Conservation (phyloP, 2,329 filamentous ascomycete genomes). For the Mariannaea sp. region DNA sequence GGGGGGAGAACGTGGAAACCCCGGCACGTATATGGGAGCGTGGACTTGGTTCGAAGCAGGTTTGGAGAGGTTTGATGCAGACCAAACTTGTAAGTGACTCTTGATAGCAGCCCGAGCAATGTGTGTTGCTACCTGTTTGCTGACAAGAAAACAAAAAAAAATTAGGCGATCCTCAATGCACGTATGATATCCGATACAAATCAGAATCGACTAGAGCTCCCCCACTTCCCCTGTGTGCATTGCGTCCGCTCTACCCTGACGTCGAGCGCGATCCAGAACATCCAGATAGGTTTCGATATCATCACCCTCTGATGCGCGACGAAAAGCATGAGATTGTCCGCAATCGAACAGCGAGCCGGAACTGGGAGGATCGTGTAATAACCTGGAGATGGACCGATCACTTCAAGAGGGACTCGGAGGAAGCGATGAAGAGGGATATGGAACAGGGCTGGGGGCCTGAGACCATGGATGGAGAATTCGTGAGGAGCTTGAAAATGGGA, state of each 20-base stretch:
- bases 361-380: conserved; percentile 50
- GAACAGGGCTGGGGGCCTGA: conserved; percentile 54
- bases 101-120: too few relatives aligned
- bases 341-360: conserved; percentile 47
- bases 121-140: not conserved
- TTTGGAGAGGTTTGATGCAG: conserved; percentile 58
- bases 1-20: conserved; percentile 42
- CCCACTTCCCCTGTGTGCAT: conserved; percentile 41
- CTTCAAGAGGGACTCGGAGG: conserved; percentile 49
- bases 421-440: conserved; percentile 44
- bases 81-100: conserved; percentile 35
- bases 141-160: conserved; percentile 12
- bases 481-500: conserved; percentile 60
- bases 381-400: conserved; percentile 60
- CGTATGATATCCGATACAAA: conserved; percentile 38
- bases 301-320: conserved; percentile 44
- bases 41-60: conserved; percentile 70
- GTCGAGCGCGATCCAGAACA: conserved; percentile 24
- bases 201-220: conserved; percentile 26
- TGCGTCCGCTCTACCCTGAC: conserved; percentile 46
- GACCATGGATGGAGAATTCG: conserved; percentile 59
- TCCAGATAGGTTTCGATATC: conserved; percentile 39
- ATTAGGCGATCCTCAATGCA: conserved; percentile 41
- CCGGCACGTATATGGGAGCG: conserved; percentile 52
- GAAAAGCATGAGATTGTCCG: conserved; percentile 53